Percentiles rank a stretch among this genome's conserved stretches.
phyloP scores from a whole-genome alignment of 306 rosid genomes.

The Lupinus albus region DNA sequence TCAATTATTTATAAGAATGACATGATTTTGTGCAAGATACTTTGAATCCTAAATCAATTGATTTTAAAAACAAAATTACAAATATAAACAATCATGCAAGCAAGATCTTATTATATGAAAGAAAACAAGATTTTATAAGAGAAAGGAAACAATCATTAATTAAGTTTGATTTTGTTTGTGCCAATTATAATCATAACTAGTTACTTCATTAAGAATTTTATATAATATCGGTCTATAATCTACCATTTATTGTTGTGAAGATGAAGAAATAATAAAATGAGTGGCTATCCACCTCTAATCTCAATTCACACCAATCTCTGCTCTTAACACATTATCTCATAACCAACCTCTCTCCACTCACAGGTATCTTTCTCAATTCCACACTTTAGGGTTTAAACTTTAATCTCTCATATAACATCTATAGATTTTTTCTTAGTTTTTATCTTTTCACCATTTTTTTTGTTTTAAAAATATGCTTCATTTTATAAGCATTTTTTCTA shows the following conservation, averaged over 20 bases:
- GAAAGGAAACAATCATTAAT: no score
- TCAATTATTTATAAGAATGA: no score
- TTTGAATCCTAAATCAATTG: neutral
- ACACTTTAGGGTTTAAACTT: constrained; percentile 45
- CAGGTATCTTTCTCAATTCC: constrained; percentile 47
- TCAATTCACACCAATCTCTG: neutral
- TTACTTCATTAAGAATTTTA: no score
- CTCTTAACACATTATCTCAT: constrained; percentile 4
- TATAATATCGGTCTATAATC: no score
- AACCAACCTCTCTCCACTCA: neutral
- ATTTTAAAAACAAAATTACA: no score
- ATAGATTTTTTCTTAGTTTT: neutral
- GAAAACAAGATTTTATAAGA: neutral
- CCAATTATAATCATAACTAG: no score
- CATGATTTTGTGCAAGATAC: neutral
- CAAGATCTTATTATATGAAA: neutral
- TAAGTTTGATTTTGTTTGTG: no score
- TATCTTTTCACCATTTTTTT: neutral
- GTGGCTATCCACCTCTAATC: constrained; percentile 40
- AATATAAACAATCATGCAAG: neutral
- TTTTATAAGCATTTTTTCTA: neutral
- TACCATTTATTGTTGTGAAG: no score
- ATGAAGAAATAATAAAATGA: constrained; percentile 3
- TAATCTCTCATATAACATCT: neutral
- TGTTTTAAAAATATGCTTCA: constrained; percentile 13